These are phyloP conservation scores for Apiospora kogelbergensis DNA, from an alignment of 2,329 filamentous ascomycete species.

Conservation along the genomic window DNA sequence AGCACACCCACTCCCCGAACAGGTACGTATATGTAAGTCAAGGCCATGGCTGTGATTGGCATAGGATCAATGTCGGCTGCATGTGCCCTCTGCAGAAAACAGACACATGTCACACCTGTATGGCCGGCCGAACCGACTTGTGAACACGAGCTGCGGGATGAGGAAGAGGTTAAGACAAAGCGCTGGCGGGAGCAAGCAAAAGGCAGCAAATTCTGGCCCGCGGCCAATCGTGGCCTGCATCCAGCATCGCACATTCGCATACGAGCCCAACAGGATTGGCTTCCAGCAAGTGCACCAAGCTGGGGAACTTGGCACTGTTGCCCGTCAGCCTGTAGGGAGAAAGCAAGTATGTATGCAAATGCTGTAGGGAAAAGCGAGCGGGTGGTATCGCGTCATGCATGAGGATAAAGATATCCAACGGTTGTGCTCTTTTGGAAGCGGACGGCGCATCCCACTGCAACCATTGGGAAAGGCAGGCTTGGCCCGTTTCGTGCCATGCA, in stretches of 20 bases:
- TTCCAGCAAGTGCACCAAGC: background rate
- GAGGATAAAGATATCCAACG: constrained; percentile 7
- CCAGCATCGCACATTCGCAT: background rate
- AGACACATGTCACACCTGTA: constrained; percentile 1
- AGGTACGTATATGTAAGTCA: background rate
- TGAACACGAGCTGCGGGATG: constrained; percentile 1
- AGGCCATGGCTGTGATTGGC: background rate
- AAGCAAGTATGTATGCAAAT: background rate
- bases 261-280: background rate
- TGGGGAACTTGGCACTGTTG: background rate
- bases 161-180: background rate
- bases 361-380: background rate
- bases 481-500: background rate
- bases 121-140: background rate
- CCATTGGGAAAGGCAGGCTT: background rate
- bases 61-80: background rate
- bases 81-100: constrained; percentile 6
- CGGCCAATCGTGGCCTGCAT: background rate
- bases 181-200: background rate
- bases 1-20: background rate
- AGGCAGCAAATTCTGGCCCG: background rate
- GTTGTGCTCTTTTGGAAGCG: constrained; percentile 2
- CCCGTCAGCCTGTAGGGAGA: background rate
- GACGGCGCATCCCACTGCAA: constrained; percentile 3
- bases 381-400: constrained; percentile 1